phyloP scores from a whole-genome alignment of 129 eudicot genomes.

The Tagetes patula region DNA sequence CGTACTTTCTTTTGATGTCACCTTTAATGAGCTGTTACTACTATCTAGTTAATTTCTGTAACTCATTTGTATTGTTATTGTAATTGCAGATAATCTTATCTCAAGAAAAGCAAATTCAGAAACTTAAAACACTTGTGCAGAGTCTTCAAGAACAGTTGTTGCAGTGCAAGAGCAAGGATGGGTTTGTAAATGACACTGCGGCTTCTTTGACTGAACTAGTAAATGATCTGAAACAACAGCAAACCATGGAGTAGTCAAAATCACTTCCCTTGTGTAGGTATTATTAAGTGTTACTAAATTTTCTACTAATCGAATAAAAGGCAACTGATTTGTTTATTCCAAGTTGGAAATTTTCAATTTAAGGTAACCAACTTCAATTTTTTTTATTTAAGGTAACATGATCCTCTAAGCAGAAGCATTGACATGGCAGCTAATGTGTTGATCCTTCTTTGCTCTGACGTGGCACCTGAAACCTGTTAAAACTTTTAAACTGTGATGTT shows the following conservation, averaged over 20 bases:
- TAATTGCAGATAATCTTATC: conserved; percentile 51
- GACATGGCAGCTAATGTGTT: neutral
- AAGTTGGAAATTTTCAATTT: neutral
- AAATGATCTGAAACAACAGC: conserved; percentile 34
- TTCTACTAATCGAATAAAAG: neutral
- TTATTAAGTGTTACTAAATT: conserved; percentile 2
- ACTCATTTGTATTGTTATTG: conserved; percentile 9
- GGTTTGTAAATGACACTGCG: conserved; percentile 24
- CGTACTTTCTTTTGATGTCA: neutral
- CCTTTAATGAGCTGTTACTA: neutral
- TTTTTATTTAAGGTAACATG: neutral
- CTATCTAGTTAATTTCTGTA: neutral
- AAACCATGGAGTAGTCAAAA: conserved; percentile 34
- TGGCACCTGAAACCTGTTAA: neutral
- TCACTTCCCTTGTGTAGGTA: conserved; percentile 23
- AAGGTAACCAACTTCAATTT: neutral
- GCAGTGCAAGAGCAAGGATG: conserved; percentile 39
- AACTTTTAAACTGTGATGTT: neutral
- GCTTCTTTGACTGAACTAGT: conserved; percentile 37
- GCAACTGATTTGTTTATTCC: neutral
- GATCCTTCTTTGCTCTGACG: neutral
- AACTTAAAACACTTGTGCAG: conserved; percentile 48
- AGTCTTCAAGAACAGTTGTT: conserved; percentile 46
- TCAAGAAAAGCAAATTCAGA: conserved; percentile 50
- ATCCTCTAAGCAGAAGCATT: neutral